Evolutionary conservation across 2,329 filamentous ascomycete genomes (phyloP).

Genomic region (Grosmannia huntii): DNA sequence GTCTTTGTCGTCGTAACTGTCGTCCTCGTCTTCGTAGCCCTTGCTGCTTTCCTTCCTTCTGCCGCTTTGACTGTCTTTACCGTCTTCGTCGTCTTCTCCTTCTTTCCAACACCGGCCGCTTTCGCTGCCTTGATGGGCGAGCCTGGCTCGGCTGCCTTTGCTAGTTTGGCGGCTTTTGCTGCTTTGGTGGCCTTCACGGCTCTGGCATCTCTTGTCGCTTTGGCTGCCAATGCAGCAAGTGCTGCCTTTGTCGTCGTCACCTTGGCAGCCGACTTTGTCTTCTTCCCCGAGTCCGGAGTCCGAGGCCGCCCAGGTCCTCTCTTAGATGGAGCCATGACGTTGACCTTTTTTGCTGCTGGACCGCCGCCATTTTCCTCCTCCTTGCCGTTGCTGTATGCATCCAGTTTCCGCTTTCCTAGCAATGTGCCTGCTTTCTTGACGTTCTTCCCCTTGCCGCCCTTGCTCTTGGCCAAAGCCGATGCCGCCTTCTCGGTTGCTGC

Average conservation of each 20-base stretch:
- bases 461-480: not conserved
- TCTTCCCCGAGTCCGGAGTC: not conserved
- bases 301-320: conserved; percentile 2
- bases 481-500: conserved; percentile 5
- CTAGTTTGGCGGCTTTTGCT: conserved; percentile 9
- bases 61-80: conserved; percentile 11
- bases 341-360: conserved; percentile 7
- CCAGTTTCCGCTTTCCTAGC: conserved; percentile 7
- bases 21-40: not conserved
- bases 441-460: not conserved
- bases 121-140: not conserved
- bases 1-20: not conserved
- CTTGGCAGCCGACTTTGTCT: conserved; percentile 1
- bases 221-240: not conserved
- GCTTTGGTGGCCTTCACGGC: conserved; percentile 16
- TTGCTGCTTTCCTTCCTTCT: conserved; percentile 1
- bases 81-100: conserved; percentile 27
- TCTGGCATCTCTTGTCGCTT: conserved; percentile 36
- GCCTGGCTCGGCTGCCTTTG: conserved; percentile 1
- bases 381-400: not conserved
- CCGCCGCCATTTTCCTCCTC: not conserved
- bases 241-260: conserved; percentile 2
- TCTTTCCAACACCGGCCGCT: not conserved
- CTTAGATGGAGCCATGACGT: not conserved
- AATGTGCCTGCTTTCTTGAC: not conserved